phyloP scores from a whole-genome alignment of 805 yeast species.

The Saccharomycopsis sp. region DNA sequence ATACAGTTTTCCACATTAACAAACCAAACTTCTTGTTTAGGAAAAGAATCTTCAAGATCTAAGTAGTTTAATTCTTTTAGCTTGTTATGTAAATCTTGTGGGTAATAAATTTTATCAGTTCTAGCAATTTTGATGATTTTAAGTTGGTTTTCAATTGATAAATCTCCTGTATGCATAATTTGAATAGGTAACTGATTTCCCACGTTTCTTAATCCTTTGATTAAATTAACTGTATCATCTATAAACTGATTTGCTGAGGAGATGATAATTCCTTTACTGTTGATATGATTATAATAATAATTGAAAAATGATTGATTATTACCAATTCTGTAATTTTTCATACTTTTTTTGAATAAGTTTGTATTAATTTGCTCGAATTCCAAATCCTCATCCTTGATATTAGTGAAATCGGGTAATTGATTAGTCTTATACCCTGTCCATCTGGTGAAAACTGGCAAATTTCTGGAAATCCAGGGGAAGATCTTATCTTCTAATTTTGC shows the following conservation, averaged over 20 bases:
- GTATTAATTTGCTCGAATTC: no score
- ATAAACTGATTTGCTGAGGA: slow-evolving; percentile 21
- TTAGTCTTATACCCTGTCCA: slow-evolving; percentile 26
- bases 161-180: slow-evolving; percentile 23
- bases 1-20: slow-evolving; percentile 25
- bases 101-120: neutral
- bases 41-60: slow-evolving; percentile 19
- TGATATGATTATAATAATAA: slow-evolving; percentile 1
- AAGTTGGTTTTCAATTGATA: slow-evolving; percentile 22
- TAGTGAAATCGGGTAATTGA: slow-evolving; percentile 29
- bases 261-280: slow-evolving; percentile 26
- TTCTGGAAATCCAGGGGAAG: slow-evolving; percentile 28
- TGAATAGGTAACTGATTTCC: slow-evolving; percentile 25
- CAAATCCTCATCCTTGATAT: no score
- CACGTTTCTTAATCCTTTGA: slow-evolving; percentile 22
- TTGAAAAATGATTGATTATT: neutral
- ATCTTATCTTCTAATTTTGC: no score
- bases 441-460: slow-evolving; percentile 26
- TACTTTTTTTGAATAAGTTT: no score
- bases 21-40: slow-evolving; percentile 32
- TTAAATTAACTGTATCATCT: slow-evolving; percentile 19
- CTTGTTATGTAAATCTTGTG: slow-evolving; percentile 3
- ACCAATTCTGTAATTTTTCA: no score
- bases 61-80: no score
- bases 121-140: slow-evolving; percentile 29